Base-by-base conservation (phyloP, 306 rosid genomes). In the Quillaja saponaria region DNA sequence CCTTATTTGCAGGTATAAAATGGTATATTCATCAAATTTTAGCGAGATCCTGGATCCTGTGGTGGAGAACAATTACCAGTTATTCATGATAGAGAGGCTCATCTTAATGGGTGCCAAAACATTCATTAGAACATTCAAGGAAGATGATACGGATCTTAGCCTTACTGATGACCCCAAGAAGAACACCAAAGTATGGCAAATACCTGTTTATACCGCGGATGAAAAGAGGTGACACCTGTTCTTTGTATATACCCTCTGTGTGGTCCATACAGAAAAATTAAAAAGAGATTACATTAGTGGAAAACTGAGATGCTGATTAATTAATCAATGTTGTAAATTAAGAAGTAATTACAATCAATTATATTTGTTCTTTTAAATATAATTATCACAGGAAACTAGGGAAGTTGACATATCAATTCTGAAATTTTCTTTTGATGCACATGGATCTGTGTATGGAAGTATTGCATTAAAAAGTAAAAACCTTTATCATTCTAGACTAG, bases 91-190 rank as follows among this genome's bases (percentile, higher is more conserved):
- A 33, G 99, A 94, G 85, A 81, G 96, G 84, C 84, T 87, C 44
- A 77, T 94, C 55, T 5, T 87, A 83, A 76, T 49, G 71, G 96
- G 91, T 54, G 99, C 96, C 8, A 87, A 85, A 80, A 85, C 86
- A 17, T 81, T 81, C 75, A 87, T 94, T 58, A 83, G 44, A 74
- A 94, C 99, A 10, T 89, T 71, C 80, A 94, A 94, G 76, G 97
- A 87, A 81, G 88, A 72, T 31, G 85, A 78, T 39, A 68, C 80
- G 8, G 91, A 78, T 74, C 85, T 80, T 40, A 76, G 87, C 79
- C 99, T 94, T 66, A 80, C 90, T 0, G 95, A 94, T 74, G 99
- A 94, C 71, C 95, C 88, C 1, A 94, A 94, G 78, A 94, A 94
- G 88, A 94, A 87, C 76, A 87, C 90, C 16, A 94, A 87, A 71